A percentile compares a stretch with the other conserved stretches of the same genome.
Evolutionary conservation across 2,329 filamentous ascomycete species (phyloP).

Genomic region (Fusarium illudens): DNA sequence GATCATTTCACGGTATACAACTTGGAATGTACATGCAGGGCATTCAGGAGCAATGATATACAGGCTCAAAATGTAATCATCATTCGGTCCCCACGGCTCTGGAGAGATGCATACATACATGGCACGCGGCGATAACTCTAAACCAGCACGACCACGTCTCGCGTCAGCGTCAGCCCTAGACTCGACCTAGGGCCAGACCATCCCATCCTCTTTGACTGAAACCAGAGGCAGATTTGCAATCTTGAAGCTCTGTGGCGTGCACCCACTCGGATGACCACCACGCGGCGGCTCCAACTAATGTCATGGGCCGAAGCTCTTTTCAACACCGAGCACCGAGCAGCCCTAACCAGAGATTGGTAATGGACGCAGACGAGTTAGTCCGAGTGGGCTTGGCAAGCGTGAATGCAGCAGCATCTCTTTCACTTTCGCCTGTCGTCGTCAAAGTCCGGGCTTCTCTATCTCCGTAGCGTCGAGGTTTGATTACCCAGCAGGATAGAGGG

Average conservation of each 20-base stretch:
- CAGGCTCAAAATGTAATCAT: neutral
- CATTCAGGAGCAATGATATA: neutral
- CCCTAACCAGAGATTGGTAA: conserved; percentile 37
- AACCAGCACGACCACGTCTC: conserved; percentile 6
- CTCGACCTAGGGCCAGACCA: conserved; percentile 28
- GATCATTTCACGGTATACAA: neutral
- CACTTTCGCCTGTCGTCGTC: neutral
- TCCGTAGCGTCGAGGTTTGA: neutral
- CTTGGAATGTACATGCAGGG: neutral
- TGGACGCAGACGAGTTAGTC: conserved; percentile 21
- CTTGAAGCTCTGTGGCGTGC: neutral
- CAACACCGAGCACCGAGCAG: conserved; percentile 19
- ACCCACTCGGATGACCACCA: neutral
- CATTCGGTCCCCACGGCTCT: neutral
- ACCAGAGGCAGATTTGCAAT: neutral
- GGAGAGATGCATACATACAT: conserved; percentile 19
- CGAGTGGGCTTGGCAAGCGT: conserved; percentile 17
- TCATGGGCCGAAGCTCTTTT: neutral
- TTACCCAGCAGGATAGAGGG: conserved; percentile 11
- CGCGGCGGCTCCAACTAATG: neutral
- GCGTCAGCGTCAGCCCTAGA: conserved; percentile 39
- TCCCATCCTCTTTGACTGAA: neutral
- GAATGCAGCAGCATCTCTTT: neutral
- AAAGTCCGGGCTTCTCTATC: neutral
- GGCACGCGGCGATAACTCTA: conserved; percentile 38